These are phyloP conservation scores for Penicillium hordei DNA, from an alignment of 2,329 filamentous ascomycete genomes.

Conservation along the genomic window DNA sequence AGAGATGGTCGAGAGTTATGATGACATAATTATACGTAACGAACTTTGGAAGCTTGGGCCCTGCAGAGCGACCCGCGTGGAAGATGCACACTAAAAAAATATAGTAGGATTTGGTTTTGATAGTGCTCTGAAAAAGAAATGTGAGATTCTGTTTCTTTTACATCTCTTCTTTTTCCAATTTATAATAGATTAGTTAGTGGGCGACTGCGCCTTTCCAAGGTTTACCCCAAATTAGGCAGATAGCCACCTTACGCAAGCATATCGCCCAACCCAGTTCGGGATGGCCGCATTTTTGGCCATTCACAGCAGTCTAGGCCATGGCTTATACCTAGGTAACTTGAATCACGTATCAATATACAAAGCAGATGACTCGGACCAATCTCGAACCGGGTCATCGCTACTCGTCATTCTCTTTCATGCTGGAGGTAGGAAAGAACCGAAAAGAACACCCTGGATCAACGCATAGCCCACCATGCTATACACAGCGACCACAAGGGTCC, in stretches of 20 bases:
- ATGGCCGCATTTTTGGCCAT: slow-evolving; percentile 3
- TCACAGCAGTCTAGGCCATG: background rate
- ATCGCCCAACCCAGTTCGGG: slow-evolving; percentile 9
- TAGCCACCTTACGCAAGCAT: slow-evolving; percentile 20
- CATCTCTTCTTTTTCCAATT: background rate
- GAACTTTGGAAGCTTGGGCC: slow-evolving; percentile 14
- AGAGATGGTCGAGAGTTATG: slow-evolving; percentile 11
- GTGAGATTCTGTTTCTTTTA: background rate
- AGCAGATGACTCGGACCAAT: background rate
- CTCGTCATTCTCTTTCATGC: slow-evolving; percentile 46
- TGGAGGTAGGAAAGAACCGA: slow-evolving; percentile 86
- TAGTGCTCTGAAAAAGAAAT: background rate
- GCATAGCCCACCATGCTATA: slow-evolving; percentile 79
- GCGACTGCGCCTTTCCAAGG: slow-evolving; percentile 2
- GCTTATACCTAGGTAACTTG: background rate
- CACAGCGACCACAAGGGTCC: slow-evolving; percentile 45
- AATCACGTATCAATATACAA: background rate
- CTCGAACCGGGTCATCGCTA: background rate
- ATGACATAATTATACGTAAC: slow-evolving; percentile 33
- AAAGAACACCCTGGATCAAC: slow-evolving; percentile 77
- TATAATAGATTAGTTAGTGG: background rate
- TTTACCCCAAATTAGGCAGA: slow-evolving; percentile 21
- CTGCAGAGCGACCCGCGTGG: slow-evolving; percentile 14
- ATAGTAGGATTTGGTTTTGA: background rate
- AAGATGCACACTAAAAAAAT: slow-evolving; percentile 4